These are phyloP conservation scores for Diaporthe sp. DNA, from an alignment of 2,329 filamentous ascomycete species.

Conservation along the genomic window DNA sequence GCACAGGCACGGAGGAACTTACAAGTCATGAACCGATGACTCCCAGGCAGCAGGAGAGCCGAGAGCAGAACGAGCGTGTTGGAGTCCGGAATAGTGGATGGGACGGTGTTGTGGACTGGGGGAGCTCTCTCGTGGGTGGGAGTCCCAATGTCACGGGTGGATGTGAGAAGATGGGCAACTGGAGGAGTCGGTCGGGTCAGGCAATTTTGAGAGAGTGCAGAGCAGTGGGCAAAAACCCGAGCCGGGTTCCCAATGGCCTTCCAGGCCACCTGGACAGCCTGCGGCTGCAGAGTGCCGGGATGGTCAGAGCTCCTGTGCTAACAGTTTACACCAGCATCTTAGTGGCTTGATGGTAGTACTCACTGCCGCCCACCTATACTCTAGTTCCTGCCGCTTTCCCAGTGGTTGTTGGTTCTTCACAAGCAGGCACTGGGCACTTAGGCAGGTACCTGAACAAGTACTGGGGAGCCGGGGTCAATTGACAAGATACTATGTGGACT, in stretches of 20 bases:
- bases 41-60: conserved; percentile 53
- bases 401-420: not conserved
- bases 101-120: conserved; percentile 45
- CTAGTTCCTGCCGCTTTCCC: conserved; percentile 1
- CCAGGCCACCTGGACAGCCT: conserved; percentile 21
- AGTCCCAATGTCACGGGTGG: conserved; percentile 49
- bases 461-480: not conserved
- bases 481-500: not conserved
- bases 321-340: not conserved
- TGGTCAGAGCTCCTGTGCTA: conserved; percentile 38
- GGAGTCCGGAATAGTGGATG: conserved; percentile 24
- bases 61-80: conserved; percentile 37
- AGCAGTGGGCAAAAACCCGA: conserved; percentile 39
- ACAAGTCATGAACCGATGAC: conserved; percentile 65
- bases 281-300: conserved; percentile 9
- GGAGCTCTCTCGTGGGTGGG: conserved; percentile 43
- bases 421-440: not conserved
- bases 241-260: conserved; percentile 31
- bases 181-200: conserved; percentile 37
- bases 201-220: conserved; percentile 40
- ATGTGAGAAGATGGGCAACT: conserved; percentile 47
- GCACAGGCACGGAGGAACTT: conserved; percentile 55
- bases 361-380: not conserved
- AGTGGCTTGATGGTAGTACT: not conserved
- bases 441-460: not conserved